A percentile compares a stretch with the other conserved stretches of the same genome.
Conservation (phyloP, 371 early-diverging fungal genomes). For the Actinomucor elegans region DNA sequence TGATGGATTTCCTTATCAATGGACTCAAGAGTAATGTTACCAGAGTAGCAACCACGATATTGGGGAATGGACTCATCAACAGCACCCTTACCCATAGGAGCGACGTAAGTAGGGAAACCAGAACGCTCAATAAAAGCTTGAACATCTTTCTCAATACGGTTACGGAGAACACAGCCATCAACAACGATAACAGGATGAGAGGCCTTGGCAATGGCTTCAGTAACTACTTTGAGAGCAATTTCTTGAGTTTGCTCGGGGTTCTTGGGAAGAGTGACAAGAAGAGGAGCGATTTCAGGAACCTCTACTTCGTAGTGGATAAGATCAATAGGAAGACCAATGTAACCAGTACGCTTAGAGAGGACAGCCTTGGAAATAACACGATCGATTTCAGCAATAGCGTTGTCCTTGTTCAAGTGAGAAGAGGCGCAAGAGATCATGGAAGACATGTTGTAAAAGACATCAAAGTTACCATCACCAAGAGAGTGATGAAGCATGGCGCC, state of each 20-base stretch:
- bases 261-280: slow-evolving; percentile 19
- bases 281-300: slow-evolving; percentile 20
- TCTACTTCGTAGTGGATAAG: slow-evolving; percentile 34
- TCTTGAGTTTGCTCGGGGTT: slow-evolving; percentile 34
- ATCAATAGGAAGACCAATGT: slow-evolving; percentile 54
- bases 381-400: slow-evolving; percentile 46
- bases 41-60: slow-evolving; percentile 48
- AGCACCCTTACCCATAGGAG: slow-evolving; percentile 55
- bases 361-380: slow-evolving; percentile 27
- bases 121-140: slow-evolving; percentile 33
- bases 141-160: slow-evolving; percentile 28
- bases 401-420: slow-evolving; percentile 27
- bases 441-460: slow-evolving; percentile 42
- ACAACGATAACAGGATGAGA: slow-evolving; percentile 44
- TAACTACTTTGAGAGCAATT: slow-evolving; percentile 28
- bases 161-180: slow-evolving; percentile 50
- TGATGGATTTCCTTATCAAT: slow-evolving; percentile 33
- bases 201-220: slow-evolving; percentile 30
- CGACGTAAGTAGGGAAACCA: slow-evolving; percentile 41
- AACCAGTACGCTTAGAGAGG: slow-evolving; percentile 37
- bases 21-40: slow-evolving; percentile 30
- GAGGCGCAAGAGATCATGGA: slow-evolving; percentile 43
- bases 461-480: slow-evolving; percentile 56
- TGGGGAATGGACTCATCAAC: slow-evolving; percentile 33
- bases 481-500: slow-evolving; percentile 56